Conservation (phyloP, 768 basidiomycete genomes). For the Gelatoporia subvermispora region DNA sequence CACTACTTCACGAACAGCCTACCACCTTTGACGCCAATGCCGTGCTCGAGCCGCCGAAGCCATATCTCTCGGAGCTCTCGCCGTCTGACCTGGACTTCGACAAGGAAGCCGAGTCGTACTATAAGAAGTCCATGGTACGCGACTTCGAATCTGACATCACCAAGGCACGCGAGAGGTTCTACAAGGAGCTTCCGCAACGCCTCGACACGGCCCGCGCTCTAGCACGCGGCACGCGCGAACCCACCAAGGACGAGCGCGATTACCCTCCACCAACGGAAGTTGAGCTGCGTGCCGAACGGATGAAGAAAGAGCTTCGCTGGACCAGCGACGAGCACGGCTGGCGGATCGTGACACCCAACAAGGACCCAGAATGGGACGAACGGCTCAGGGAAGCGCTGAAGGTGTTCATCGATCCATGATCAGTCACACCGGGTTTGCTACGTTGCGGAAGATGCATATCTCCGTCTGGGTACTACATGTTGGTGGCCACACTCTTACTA, state of each 20-base stretch:
- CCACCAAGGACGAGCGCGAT: constrained; percentile 77
- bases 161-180: constrained; percentile 72
- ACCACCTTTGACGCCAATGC: constrained; percentile 21
- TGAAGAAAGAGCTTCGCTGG: constrained; percentile 90
- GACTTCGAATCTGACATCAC: constrained; percentile 51
- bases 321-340: constrained; percentile 73
- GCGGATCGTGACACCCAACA: constrained; percentile 64
- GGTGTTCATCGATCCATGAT: constrained; percentile 48
- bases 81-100: constrained; percentile 71
- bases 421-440: background rate
- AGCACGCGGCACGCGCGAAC: constrained; percentile 67
- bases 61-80: constrained; percentile 12
- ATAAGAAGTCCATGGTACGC: constrained; percentile 55
- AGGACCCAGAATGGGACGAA: constrained; percentile 71
- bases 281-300: constrained; percentile 80
- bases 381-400: constrained; percentile 56
- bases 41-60: constrained; percentile 13
- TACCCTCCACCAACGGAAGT: constrained; percentile 85
- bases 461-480: too few species aligned
- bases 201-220: constrained; percentile 72
- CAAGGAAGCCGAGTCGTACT: constrained; percentile 57
- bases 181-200: constrained; percentile 60
- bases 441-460: too few species aligned
- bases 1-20: constrained; percentile 13
- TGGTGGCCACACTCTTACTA: too few species aligned